These are phyloP conservation scores for Elaeis guineensis DNA, from an alignment of 176 grass and related monocot species.

Conservation along the genomic window DNA sequence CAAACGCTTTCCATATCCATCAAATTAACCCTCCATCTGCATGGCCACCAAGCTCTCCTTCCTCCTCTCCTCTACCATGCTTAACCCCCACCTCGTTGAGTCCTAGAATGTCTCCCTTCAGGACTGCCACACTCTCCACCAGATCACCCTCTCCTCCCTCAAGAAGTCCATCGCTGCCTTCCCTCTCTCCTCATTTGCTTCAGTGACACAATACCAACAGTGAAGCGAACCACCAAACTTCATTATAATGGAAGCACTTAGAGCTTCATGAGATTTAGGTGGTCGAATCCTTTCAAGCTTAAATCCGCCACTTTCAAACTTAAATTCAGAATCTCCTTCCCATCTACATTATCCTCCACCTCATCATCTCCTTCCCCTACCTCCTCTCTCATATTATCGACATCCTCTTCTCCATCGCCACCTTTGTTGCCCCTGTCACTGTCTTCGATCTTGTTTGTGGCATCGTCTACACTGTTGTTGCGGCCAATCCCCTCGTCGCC, in stretches of 20 bases:
- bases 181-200: background rate
- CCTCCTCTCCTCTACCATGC: background rate
- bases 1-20: conserved; percentile 3
- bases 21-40: background rate
- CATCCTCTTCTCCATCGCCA: conserved; percentile 44
- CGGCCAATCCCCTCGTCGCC: no score
- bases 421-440: background rate
- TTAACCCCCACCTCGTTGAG: background rate
- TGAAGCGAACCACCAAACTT: conserved; percentile 40
- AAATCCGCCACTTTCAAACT: conserved; percentile 36
- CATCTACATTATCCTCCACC: conserved; percentile 88
- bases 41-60: background rate
- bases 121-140: conserved; percentile 6
- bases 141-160: background rate
- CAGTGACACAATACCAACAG: background rate
- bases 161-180: background rate
- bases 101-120: background rate
- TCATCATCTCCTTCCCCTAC: conserved; percentile 70
- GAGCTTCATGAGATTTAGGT: conserved; percentile 81
- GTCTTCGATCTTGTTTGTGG: conserved; percentile 59
- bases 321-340: conserved; percentile 41
- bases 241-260: conserved; percentile 35
- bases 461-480: conserved; percentile 84
- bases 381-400: conserved; percentile 50
- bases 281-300: conserved; percentile 74